Conservation (phyloP, 768 basidiomycete genomes). For the Kockovaella imperatae region DNA sequence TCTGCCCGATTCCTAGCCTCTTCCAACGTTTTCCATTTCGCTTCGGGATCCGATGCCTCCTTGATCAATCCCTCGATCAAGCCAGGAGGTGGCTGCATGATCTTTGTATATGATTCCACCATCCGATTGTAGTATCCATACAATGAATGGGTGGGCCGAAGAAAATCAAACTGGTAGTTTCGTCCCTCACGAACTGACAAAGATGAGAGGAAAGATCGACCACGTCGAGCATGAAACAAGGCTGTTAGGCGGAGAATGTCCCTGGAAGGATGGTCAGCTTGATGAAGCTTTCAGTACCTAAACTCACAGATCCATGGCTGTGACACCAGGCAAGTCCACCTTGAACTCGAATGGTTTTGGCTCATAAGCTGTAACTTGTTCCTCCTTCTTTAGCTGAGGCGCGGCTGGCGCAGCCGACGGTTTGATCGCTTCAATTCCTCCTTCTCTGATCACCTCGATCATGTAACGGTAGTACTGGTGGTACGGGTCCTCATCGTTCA, state of each 20-base stretch:
- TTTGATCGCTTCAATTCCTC: conserved; percentile 34
- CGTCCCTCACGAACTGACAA: conserved; percentile 82
- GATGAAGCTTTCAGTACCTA: not conserved
- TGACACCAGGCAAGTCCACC: conserved; percentile 77
- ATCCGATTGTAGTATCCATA: conserved; percentile 95
- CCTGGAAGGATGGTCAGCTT: conserved; percentile 46
- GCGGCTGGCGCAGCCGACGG: conserved; percentile 15
- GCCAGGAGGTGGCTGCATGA: conserved; percentile 75
- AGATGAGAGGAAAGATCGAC: conserved; percentile 72
- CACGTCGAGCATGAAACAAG: conserved; percentile 85
- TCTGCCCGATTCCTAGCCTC: conserved; percentile 69
- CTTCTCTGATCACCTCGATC: conserved; percentile 66
- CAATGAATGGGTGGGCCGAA: conserved; percentile 89
- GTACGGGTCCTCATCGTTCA: conserved; percentile 93
- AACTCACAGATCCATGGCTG: conserved; percentile 81
- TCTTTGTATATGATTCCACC: conserved; percentile 89
- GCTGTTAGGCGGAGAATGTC: conserved; percentile 96
- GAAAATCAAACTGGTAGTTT: conserved; percentile 96
- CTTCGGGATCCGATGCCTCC: conserved; percentile 55
- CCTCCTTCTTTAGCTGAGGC: conserved; percentile 15
- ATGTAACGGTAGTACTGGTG: conserved; percentile 96
- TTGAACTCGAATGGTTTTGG: conserved; percentile 77
- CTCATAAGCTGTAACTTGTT: conserved; percentile 52
- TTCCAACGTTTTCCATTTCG: conserved; percentile 71
- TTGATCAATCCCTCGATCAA: conserved; percentile 60